Conservation (phyloP, 768 basidiomycete genomes). For the Hemileccinum impolitum region DNA sequence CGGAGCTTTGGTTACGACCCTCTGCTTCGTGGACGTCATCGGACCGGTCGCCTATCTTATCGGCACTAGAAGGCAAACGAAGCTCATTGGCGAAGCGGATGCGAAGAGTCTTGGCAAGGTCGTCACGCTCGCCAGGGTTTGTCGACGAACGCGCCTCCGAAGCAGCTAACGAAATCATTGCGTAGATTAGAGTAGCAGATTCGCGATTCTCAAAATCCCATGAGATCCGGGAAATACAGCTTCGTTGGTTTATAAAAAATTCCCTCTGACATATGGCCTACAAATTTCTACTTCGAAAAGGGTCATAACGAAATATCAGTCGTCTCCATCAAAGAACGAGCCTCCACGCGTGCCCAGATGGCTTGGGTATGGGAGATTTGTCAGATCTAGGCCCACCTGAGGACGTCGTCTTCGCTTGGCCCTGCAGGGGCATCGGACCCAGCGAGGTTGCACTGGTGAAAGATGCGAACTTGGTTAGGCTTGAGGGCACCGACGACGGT, state of each 20-base stretch:
- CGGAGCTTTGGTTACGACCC: no score
- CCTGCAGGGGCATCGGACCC: constrained; percentile 48
- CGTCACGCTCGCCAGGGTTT: no score
- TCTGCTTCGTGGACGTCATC: neutral
- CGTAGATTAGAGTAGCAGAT: no score
- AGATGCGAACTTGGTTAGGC: constrained; percentile 44
- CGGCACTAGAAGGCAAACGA: no score
- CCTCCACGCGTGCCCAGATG: constrained; percentile 3
- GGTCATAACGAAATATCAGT: neutral
- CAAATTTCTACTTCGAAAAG: neutral
- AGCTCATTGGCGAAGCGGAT: neutral
- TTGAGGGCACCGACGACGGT: constrained; percentile 64
- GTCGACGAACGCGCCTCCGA: no score
- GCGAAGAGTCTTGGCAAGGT: no score
- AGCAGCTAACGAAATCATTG: no score
- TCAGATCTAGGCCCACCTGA: constrained; percentile 37
- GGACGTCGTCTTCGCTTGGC: constrained; percentile 44
- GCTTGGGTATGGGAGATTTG: neutral
- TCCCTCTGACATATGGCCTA: no score
- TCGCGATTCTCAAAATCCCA: no score
- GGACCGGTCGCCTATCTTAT: neutral
- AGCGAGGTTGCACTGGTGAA: constrained; percentile 59
- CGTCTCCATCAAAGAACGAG: constrained; percentile 5
- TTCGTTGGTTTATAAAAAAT: neutral
- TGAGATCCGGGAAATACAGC: constrained; percentile 1